A percentile compares a stretch with the other conserved stretches of the same genome.
Evolutionary conservation across 306 rosid species (phyloP).

Genomic region (Dryas octopetala): DNA sequence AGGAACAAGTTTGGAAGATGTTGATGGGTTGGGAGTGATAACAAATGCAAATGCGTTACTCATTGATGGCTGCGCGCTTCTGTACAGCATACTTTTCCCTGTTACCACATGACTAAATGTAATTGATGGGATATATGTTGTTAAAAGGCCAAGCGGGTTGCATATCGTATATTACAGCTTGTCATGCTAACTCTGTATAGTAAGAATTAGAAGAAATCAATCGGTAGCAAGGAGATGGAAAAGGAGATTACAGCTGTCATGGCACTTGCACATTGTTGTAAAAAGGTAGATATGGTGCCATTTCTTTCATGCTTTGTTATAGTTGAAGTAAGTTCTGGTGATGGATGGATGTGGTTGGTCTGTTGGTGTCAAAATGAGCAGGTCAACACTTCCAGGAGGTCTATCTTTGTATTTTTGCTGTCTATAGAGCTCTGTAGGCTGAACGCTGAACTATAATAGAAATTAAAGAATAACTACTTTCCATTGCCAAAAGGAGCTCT

Average conservation of each 20-base stretch:
- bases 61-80: constrained; percentile 11
- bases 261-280: constrained; percentile 31
- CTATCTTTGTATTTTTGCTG: neutral
- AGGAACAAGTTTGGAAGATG: constrained; percentile 83
- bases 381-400: constrained; percentile 9
- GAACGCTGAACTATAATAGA: neutral
- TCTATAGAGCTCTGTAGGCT: constrained; percentile 6
- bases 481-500: neutral
- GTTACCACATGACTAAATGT: constrained; percentile 23
- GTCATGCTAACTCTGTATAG: constrained; percentile 29
- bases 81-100: constrained; percentile 42
- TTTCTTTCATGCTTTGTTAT: neutral
- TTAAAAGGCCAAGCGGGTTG: constrained; percentile 6
- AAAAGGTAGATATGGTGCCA: constrained; percentile 27
- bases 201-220: constrained; percentile 33
- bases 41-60: constrained; percentile 18
- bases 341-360: constrained; percentile 1
- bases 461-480: neutral
- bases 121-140: constrained; percentile 27
- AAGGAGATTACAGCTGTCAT: constrained; percentile 13
- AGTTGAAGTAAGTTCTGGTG: neutral
- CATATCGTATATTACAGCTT: constrained; percentile 24
- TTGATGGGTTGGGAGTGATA: constrained; percentile 91
- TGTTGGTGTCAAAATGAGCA: constrained; percentile 1
- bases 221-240: constrained; percentile 22